These are phyloP conservation scores for Rhynchospora tenuis DNA, from an alignment of 176 grass and related monocot species.

Conservation along the genomic window DNA sequence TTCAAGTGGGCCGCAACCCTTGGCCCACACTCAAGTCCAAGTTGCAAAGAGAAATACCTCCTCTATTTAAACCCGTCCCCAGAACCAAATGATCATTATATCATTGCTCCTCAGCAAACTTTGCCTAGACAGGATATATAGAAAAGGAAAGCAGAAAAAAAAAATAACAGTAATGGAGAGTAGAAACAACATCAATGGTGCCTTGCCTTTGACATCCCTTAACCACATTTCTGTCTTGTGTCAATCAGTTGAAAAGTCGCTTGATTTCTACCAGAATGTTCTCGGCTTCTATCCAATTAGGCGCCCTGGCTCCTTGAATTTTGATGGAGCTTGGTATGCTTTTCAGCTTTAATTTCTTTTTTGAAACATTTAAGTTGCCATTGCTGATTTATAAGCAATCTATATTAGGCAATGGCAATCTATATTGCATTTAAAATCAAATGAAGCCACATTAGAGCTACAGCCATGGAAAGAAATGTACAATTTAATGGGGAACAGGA, in stretches of 20 bases:
- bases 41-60: not conserved
- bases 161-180: not conserved
- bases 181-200: slow-evolving; percentile 8
- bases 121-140: not conserved
- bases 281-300: slow-evolving; percentile 68
- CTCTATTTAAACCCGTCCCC: not conserved
- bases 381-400: not conserved
- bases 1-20: not conserved
- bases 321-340: slow-evolving; percentile 70
- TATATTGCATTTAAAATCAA: not conserved
- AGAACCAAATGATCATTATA: not conserved
- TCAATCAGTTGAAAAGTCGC: slow-evolving; percentile 50
- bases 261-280: slow-evolving; percentile 69
- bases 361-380: not conserved
- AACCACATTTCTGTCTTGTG: slow-evolving; percentile 89
- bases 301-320: slow-evolving; percentile 61
- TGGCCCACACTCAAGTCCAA: not conserved
- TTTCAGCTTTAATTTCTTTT: not conserved
- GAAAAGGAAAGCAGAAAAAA: not conserved
- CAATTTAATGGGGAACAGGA: not conserved
- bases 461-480: not conserved
- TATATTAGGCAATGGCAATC: not conserved
- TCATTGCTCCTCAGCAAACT: not conserved
- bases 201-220: slow-evolving; percentile 54
- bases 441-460: not conserved